These are phyloP conservation scores for Metschnikowia picachoensis DNA, from an alignment of 805 yeast species.

Conservation along the genomic window DNA sequence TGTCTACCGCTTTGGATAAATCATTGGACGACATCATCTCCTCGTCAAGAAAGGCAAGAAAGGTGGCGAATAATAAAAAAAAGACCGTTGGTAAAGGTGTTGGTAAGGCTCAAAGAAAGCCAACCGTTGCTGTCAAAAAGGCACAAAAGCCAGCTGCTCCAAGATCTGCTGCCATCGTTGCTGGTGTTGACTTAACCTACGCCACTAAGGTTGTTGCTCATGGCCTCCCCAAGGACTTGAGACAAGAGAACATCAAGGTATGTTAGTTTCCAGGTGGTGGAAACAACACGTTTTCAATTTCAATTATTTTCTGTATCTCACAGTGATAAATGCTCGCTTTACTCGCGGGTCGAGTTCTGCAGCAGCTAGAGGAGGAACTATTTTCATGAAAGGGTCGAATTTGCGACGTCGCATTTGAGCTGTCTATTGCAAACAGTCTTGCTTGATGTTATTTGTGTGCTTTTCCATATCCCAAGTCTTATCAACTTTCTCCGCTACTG, in stretches of 20 bases:
- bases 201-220: conserved; percentile 84
- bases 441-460: no score
- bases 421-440: no score
- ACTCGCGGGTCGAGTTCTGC: no score
- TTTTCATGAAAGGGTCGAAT: no score
- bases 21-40: conserved; percentile 94
- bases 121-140: conserved; percentile 26
- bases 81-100: conserved; percentile 37
- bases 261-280: conserved; percentile 37
- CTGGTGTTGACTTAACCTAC: conserved; percentile 43
- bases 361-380: no score
- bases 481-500: no score
- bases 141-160: conserved; percentile 29
- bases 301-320: no score
- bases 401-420: no score
- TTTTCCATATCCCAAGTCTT: no score
- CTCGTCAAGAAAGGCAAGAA: conserved; percentile 45
- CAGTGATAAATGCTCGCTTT: no score
- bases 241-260: conserved; percentile 81
- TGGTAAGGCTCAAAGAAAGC: conserved; percentile 26
- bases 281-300: conserved; percentile 2
- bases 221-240: conserved; percentile 80
- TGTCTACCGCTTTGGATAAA: conserved; percentile 85
- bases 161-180: conserved; percentile 22
- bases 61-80: conserved; percentile 22